These are phyloP conservation scores for Eutrema heterophyllum DNA, from an alignment of 345 rosid species.

Conservation along the genomic window DNA sequence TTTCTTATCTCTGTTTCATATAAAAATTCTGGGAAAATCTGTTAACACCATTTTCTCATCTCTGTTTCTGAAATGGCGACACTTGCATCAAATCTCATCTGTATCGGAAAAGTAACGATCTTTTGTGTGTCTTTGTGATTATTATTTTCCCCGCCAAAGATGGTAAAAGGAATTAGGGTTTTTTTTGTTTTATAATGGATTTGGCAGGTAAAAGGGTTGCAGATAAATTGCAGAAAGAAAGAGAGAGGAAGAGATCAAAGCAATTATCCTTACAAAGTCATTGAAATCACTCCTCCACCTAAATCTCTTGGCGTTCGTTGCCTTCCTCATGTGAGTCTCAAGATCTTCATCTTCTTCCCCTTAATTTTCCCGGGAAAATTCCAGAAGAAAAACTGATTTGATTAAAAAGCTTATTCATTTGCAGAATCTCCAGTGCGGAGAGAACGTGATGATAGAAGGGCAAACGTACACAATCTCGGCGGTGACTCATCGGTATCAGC, in stretches of 20 bases:
- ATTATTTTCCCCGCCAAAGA: neutral
- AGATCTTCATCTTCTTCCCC: neutral
- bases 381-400: neutral
- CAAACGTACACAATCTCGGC: slow-evolving; percentile 72
- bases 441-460: slow-evolving; percentile 85
- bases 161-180: neutral
- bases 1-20: neutral
- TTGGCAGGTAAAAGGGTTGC: slow-evolving; percentile 34
- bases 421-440: slow-evolving; percentile 91
- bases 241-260: slow-evolving; percentile 54
- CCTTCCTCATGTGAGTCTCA: slow-evolving; percentile 61
- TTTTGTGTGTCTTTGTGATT: neutral
- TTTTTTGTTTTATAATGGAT: neutral
- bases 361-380: neutral
- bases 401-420: neutral
- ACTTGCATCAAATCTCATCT: slow-evolving; percentile 37
- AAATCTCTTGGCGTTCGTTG: slow-evolving; percentile 85
- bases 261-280: slow-evolving; percentile 65
- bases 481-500: slow-evolving; percentile 84
- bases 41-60: neutral
- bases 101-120: slow-evolving; percentile 36
- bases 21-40: neutral
- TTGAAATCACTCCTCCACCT: slow-evolving; percentile 95
- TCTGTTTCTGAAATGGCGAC: slow-evolving; percentile 34
- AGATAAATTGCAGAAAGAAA: slow-evolving; percentile 62